Base-by-base conservation (phyloP, 208 protist species). In the Phytomonas francai region DNA sequence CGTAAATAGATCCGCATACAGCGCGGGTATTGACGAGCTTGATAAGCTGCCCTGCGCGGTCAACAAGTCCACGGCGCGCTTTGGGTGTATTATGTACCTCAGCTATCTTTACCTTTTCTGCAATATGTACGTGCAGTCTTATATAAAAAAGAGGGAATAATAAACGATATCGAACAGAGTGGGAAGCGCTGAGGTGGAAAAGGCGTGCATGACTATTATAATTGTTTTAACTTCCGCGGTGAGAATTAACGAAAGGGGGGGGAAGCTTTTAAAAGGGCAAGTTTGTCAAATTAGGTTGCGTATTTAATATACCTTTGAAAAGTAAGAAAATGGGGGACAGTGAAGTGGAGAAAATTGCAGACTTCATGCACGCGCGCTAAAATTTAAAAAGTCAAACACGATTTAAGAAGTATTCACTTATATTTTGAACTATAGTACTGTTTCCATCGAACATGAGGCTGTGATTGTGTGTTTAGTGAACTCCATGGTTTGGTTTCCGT, bases 91-190 rank as follows among this genome's bases (percentile, higher is more conserved):
- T 71, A 97, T 97, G 92, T 97, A 97, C 78, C 62, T 88, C 60
- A 87, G 78, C 25, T 97, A 97, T 76, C 81, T 97, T 63, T 73
- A 89, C 67, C 85, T 98, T 68, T 98, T 98, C 76, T 76, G 72
- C 31, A 74, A 92, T 67, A 76, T 97, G 67, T 95, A 93, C 69
- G 65, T 94, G 58, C 71, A 91, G 59, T 80, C 72, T 59, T 97
- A 97, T 74, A 71, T 94, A 19, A 78, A 56, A 42, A 29, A 33
- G 27, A 33, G 11, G 57, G 57, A 29, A 33, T 19, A 22, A 29
- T 49, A 49, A 49, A 49, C 4, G 39, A 49, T 49, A 19, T 49
- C 16, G 39, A 19, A 49, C 12, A 6, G 16, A 3, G 39, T 49
- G 14, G 39, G 39, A 49, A 9, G 39, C 2, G 12, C 4, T 49